phyloP scores from a whole-genome alignment of 176 grass and related monocot genomes.

The Phragmites australis region DNA sequence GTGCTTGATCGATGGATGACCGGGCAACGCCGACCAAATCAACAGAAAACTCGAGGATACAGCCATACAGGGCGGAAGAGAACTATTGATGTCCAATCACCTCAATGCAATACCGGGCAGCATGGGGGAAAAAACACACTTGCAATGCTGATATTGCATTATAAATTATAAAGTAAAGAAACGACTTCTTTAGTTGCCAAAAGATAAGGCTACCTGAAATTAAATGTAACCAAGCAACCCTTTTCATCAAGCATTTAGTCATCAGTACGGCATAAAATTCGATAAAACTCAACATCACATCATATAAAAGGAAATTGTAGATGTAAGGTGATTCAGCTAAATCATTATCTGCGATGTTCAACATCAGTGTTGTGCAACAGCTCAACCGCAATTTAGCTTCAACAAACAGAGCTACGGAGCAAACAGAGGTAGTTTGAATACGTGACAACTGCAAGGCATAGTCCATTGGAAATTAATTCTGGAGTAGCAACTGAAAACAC shows the following conservation, averaged over 20 bases:
- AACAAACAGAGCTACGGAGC: not conserved
- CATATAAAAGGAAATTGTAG: not conserved
- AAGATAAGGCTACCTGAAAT: not conserved
- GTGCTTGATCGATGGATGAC: not conserved
- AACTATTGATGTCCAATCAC: not conserved
- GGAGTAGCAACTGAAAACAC: slow-evolving; percentile 9
- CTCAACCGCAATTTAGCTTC: not conserved
- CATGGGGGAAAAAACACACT: too few species aligned
- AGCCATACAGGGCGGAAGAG: not conserved
- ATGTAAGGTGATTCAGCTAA: not conserved
- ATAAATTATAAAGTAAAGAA: not conserved
- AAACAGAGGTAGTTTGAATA: not conserved
- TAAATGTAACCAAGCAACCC: not conserved
- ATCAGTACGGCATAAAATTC: not conserved
- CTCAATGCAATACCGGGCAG: not conserved
- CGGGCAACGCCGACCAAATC: not conserved
- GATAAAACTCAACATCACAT: not conserved
- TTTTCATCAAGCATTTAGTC: not conserved
- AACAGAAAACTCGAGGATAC: not conserved
- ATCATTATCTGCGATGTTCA: not conserved
- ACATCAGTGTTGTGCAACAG: not conserved
- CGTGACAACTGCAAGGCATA: slow-evolving; percentile 11
- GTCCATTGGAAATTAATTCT: not conserved
- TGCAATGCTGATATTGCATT: too few species aligned
- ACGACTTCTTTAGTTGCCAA: not conserved